Percentiles rank a stretch among this genome's conserved stretches.
These are phyloP conservation scores for Aspergillus sp. DNA, from an alignment of 2,329 filamentous ascomycete species.

Conservation along the genomic window DNA sequence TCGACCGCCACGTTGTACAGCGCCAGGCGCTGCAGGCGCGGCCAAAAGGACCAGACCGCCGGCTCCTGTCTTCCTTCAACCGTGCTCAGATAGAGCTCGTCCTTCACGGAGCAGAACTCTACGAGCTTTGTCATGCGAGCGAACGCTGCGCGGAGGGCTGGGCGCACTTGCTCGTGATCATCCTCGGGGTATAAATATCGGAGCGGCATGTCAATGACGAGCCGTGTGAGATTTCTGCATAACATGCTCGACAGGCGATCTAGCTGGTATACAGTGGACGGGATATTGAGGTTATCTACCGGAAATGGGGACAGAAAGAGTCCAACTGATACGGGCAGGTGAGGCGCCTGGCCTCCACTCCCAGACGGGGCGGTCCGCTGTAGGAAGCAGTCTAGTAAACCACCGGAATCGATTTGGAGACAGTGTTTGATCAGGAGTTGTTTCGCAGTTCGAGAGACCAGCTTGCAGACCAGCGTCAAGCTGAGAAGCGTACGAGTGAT, in stretches of 20 bases:
- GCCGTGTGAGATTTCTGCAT: conserved; percentile 1
- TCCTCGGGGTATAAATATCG: conserved; percentile 12
- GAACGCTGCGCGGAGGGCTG: conserved; percentile 12
- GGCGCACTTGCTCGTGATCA: conserved; percentile 3
- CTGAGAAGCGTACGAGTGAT: conserved; percentile 15
- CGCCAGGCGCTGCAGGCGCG: conserved; percentile 12
- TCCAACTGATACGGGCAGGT: background rate
- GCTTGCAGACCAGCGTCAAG: conserved; percentile 12
- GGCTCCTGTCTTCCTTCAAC: conserved; percentile 5
- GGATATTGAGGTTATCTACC: conserved; percentile 4
- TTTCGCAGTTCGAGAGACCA: conserved; percentile 13
- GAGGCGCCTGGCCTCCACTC: background rate
- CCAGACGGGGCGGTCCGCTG: background rate
- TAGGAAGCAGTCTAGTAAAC: background rate
- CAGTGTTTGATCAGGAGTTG: conserved; percentile 15
- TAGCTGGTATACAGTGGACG: conserved; percentile 2
- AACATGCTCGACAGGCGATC: conserved; percentile 4
- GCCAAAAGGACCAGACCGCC: conserved; percentile 16
- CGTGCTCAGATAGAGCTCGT: conserved; percentile 15
- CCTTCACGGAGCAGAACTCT: conserved; percentile 14
- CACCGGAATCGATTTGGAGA: conserved; percentile 5
- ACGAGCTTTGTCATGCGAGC: conserved; percentile 12
- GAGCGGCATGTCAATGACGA: conserved; percentile 15
- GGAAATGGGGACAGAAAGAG: conserved; percentile 14
- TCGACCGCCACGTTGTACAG: conserved; percentile 14